Conservation (phyloP, 192 early-diverging fungal genomes). For the Coemansia sp. region DNA sequence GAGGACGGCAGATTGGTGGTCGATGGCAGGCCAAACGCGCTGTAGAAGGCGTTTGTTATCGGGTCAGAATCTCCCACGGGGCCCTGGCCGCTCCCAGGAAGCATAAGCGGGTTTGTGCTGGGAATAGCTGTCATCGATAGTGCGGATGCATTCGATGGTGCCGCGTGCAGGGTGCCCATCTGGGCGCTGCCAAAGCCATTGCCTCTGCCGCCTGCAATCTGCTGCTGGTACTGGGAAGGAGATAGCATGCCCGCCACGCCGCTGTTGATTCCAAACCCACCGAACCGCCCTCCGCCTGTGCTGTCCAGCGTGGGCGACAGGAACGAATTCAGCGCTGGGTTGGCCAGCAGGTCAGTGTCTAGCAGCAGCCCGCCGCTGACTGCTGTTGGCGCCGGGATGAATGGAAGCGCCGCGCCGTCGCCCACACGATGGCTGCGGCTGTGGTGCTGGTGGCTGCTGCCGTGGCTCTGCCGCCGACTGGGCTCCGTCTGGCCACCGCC, state of each 20-base stretch:
- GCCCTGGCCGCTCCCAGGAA: constrained; percentile 48
- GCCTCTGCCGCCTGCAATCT: background rate
- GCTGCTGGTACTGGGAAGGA: background rate
- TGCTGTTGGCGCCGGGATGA: constrained; percentile 26
- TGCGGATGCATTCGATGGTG: background rate
- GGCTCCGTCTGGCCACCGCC: background rate
- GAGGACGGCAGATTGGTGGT: constrained; percentile 9
- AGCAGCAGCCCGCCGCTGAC: constrained; percentile 37
- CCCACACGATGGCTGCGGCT: constrained; percentile 12
- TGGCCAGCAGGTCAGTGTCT: constrained; percentile 29
- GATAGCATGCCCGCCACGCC: constrained; percentile 11
- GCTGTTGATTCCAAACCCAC: background rate
- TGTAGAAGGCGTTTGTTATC: constrained; percentile 50
- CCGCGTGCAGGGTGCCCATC: background rate
- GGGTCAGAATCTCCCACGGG: constrained; percentile 38
- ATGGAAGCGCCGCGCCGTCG: background rate
- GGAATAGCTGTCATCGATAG: constrained; percentile 34
- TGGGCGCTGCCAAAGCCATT: background rate
- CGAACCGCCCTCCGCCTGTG: background rate
- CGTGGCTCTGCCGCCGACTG: background rate
- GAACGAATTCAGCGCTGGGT: constrained; percentile 25
- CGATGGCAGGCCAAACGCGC: constrained; percentile 39
- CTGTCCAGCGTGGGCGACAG: constrained; percentile 17
- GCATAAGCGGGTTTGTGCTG: constrained; percentile 53
- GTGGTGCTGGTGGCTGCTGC: background rate